Base-by-base conservation (phyloP, 441 rosid species). In the Biscutella laevigata region DNA sequence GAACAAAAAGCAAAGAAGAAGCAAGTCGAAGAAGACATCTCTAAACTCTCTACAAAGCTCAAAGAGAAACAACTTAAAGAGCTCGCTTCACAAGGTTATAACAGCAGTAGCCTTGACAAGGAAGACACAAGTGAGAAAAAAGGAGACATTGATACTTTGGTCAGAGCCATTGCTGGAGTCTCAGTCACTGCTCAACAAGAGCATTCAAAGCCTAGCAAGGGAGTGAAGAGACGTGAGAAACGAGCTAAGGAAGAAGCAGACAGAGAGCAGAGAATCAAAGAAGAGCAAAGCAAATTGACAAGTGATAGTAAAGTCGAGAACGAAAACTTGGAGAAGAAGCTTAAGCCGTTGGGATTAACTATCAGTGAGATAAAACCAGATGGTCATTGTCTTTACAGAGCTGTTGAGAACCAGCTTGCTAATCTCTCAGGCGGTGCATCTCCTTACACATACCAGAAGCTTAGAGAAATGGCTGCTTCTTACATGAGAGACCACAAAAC, bases 1-100 rank as follows among this genome's bases (percentile, higher is more conserved):
- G 96, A 91, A 63, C 98, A 83, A 72, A 91, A 91, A 64, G 82
- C 96, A 5, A 83, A 91, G 83, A 88, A 85, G 86, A 91, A 88
- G 82, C 88, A 79, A 62, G 91, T 83, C 15, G 96, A 85, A 69
- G 95, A 91, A 67, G 87, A 88, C 59, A 65, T 91, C 7, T 71
- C 86, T 0, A 79, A 55, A 58, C 95, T 80, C 22, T 85, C 95
- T 11, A 29, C 80, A 0, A 67, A 85, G 66, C 87, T 91, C n/a
- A 79, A 80, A 72, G 83, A 77, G 53, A 88, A 71, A 44, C 98
- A 91, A 13, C 73, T 91, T 3, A 62, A 75, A 69, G 91, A 88
- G 62, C 91, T 88, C 40, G 79, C 91, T 64, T 77, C 91, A 1
- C 66, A 80, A 34, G 96, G 96, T 38, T 91, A 74, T 37, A 68